These are phyloP conservation scores for Microbotryum intermedium DNA, from an alignment of 1,284 basidiomycete genomes.

Conservation along the genomic window DNA sequence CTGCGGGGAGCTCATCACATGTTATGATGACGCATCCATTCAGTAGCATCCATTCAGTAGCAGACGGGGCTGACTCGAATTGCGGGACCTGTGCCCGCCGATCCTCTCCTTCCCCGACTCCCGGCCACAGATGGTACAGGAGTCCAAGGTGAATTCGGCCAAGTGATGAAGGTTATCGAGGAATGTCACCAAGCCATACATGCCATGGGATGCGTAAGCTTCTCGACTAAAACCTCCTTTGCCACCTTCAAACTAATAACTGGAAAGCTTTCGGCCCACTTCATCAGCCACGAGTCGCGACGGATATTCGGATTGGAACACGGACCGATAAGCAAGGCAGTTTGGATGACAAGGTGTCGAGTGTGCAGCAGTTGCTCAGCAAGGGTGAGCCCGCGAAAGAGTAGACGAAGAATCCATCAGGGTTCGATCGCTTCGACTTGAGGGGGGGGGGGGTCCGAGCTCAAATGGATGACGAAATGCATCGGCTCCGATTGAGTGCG, in stretches of 20 bases:
- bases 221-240: no score
- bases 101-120: not conserved
- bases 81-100: no score
- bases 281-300: conserved; percentile 34
- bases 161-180: conserved; percentile 63
- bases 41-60: no score
- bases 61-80: no score
- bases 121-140: conserved; percentile 27
- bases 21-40: no score
- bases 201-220: conserved; percentile 42
- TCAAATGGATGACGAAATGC: no score
- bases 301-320: conserved; percentile 87
- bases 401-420: not conserved
- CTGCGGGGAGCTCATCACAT: no score
- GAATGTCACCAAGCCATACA: conserved; percentile 84
- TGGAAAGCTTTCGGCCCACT: no score
- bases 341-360: conserved; percentile 19
- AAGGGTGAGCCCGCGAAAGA: not conserved
- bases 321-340: conserved; percentile 55
- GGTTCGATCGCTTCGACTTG: no score
- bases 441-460: no score
- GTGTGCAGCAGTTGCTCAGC: conserved; percentile 13
- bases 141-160: conserved; percentile 36
- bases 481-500: no score
- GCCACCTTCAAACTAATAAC: no score